Conservation (phyloP, 352 stramenopile genomes). For the Globisporangium yorkense region DNA sequence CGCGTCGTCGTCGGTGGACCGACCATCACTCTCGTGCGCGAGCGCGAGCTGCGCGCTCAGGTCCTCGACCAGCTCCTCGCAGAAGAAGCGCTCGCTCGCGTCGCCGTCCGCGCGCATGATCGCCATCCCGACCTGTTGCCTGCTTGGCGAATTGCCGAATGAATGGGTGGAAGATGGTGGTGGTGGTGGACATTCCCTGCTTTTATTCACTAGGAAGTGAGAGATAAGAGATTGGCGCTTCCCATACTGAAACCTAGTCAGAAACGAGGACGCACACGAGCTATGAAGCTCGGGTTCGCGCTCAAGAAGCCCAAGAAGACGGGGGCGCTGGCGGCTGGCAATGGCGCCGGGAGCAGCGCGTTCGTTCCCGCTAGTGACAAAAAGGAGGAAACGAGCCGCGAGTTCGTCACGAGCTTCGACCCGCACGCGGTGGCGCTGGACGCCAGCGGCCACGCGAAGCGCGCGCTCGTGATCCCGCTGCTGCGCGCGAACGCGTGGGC, state of each 20-base stretch:
- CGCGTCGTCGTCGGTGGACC: slow-evolving; percentile 5
- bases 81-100: slow-evolving; percentile 53
- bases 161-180: not conserved
- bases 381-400: slow-evolving; percentile 12
- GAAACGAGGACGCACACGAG: not conserved
- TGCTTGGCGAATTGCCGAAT: not conserved
- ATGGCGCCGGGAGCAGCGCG: slow-evolving; percentile 10
- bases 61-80: slow-evolving; percentile 75
- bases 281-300: slow-evolving; percentile 60
- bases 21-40: slow-evolving; percentile 8
- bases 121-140: not conserved
- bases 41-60: slow-evolving; percentile 30
- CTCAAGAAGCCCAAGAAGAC: slow-evolving; percentile 71
- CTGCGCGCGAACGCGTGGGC: slow-evolving; percentile 59
- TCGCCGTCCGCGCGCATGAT: not conserved
- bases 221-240: too few relatives aligned
- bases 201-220: too few relatives aligned
- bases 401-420: slow-evolving; percentile 78
- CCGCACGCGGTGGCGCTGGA: slow-evolving; percentile 28
- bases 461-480: slow-evolving; percentile 63
- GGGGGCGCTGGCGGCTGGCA: not conserved
- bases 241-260: not conserved
- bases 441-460: slow-evolving; percentile 15
- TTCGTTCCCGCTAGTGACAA: slow-evolving; percentile 14
- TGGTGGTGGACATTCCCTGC: too few relatives aligned